Conservation (phyloP, 2,329 filamentous ascomycete species). For the Cladosporium sp. region DNA sequence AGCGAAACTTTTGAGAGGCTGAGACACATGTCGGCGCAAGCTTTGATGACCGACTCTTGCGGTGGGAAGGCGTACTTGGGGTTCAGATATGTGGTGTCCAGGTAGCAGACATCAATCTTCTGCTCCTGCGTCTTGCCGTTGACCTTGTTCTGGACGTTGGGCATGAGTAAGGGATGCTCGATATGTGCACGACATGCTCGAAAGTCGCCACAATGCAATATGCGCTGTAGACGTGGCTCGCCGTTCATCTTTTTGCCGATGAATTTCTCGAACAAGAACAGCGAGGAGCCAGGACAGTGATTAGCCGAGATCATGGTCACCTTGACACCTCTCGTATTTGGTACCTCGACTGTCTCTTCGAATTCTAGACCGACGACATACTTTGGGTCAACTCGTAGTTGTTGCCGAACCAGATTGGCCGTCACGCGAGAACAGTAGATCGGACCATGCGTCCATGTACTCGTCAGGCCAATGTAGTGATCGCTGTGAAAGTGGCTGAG, state of each 20-base stretch:
- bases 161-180: slow-evolving; percentile 73
- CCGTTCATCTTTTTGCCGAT: slow-evolving; percentile 56
- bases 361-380: slow-evolving; percentile 85
- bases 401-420: slow-evolving; percentile 79
- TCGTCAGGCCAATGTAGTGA: slow-evolving; percentile 87
- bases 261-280: slow-evolving; percentile 86
- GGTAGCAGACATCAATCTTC: slow-evolving; percentile 89
- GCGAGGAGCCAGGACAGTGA: slow-evolving; percentile 89
- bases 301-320: slow-evolving; percentile 97
- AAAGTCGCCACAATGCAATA: slow-evolving; percentile 95
- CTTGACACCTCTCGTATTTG: slow-evolving; percentile 72
- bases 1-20: slow-evolving; percentile 64
- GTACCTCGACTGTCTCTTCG: slow-evolving; percentile 72
- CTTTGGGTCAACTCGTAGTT: slow-evolving; percentile 78
- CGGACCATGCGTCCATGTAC: slow-evolving; percentile 84
- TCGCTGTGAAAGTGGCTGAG: slow-evolving; percentile 97
- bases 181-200: slow-evolving; percentile 83
- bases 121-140: slow-evolving; percentile 73
- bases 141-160: slow-evolving; percentile 66
- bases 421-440: slow-evolving; percentile 97
- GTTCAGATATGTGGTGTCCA: slow-evolving; percentile 95
- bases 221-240: slow-evolving; percentile 61
- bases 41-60: slow-evolving; percentile 79
- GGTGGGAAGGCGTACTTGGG: slow-evolving; percentile 92
- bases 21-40: slow-evolving; percentile 85